phyloP scores from a whole-genome alignment of 257 asterid species.

The Leonotis leonurus region DNA sequence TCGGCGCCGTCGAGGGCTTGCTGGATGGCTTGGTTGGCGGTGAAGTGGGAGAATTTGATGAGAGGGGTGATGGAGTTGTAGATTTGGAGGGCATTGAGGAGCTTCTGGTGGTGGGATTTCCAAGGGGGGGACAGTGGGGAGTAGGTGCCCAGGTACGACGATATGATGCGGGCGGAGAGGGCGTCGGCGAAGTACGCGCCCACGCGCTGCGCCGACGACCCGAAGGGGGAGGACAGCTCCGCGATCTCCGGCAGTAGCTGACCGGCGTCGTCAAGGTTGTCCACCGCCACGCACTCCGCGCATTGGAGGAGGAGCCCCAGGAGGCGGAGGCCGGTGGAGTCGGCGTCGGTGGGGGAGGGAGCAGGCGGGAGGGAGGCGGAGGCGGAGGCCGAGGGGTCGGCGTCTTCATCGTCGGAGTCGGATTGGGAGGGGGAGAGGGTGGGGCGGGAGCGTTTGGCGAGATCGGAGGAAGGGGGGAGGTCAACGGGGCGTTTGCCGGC shows the following conservation, averaged over 20 bases:
- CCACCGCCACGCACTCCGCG: constrained; percentile 80
- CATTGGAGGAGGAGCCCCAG: constrained; percentile 72
- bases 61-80: constrained; percentile 73
- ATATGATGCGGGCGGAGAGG: constrained; percentile 61
- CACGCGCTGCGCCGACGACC: constrained; percentile 87
- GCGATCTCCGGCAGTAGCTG: constrained; percentile 69
- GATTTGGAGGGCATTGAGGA: constrained; percentile 65
- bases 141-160: constrained; percentile 55
- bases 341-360: constrained; percentile 24
- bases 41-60: constrained; percentile 86
- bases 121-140: constrained; percentile 41
- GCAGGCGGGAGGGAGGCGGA: constrained; percentile 1
- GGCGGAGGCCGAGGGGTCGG: not conserved
- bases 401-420: constrained; percentile 17
- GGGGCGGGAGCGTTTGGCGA: constrained; percentile 38
- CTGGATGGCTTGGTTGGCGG: constrained; percentile 89
- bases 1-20: constrained; percentile 74
- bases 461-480: constrained; percentile 15
- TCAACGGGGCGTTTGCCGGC: constrained; percentile 53
- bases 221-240: constrained; percentile 84
- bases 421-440: constrained; percentile 18
- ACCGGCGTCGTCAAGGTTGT: constrained; percentile 62
- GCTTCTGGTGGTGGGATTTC: constrained; percentile 47
- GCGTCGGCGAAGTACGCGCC: constrained; percentile 95
- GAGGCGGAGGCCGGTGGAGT: constrained; percentile 66